Base-by-base conservation (phyloP, 106 monocot genomes). In the Hemerocallis citrina region DNA sequence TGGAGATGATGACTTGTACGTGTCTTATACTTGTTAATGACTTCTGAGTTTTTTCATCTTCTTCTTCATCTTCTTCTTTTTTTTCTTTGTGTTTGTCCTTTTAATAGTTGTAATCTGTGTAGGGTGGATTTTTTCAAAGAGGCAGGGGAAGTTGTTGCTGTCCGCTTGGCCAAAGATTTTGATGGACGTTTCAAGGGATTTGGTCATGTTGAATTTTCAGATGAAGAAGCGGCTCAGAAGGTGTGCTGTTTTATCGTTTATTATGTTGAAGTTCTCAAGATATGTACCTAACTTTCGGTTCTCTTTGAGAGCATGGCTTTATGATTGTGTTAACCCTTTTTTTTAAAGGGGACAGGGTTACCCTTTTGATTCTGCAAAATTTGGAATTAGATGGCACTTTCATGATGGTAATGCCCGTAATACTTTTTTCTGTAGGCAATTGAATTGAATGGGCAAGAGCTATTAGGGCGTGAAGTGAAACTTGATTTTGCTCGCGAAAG, bases 401-500 rank as follows among this genome's bases (percentile, higher is more conserved):
- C n/a, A n/a, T n/a, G n/a, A n/a, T n/a, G n/a, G n/a, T n/a, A n/a
- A n/a, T n/a, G n/a, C n/a, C n/a, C n/a, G n/a, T n/a, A n/a, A n/a
- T n/a, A n/a, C 4, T 32, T 12, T 32, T 32, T 28, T n/a, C 15
- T 54, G 10, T 51, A 95, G 94, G 94, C 85, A 30, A 55, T 81
- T 67, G 76, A 86, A 68, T 31, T 90, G 41, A 74, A 73, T 72
- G 96, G 81, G 1, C 57, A 61, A 42, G 84, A 87, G n/a, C 54
- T 96, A 10, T 16, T 74, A n/a, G 95, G 96, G 17, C 86, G 96
- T 55, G 55, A 9, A 9, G 65, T 96, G 6, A 86, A 68, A 36
- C 71, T 96, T 56, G 90, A 90, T 73, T 24, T 84, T 33, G 96
- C 96, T 16, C 65, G 51, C 48, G 79, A 79, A 64, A 84, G 81